phyloP scores from a whole-genome alignment of 2,329 filamentous ascomycete genomes.

The Drechslera avenae region DNA sequence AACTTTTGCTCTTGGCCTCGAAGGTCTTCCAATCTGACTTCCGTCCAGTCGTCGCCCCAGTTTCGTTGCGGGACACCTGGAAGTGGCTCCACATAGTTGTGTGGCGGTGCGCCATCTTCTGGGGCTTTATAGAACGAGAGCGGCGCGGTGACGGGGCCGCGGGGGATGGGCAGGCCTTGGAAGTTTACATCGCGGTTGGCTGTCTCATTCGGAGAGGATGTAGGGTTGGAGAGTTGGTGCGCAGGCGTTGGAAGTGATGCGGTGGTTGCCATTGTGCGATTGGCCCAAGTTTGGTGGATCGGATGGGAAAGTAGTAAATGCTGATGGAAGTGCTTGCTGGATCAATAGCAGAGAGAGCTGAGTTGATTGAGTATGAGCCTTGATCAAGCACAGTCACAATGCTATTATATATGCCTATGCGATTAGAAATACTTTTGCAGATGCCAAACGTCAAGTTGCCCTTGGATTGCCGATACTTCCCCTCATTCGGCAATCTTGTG shows the following conservation, averaged over 20 bases:
- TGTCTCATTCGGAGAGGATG: conserved; percentile 31
- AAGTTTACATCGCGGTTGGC: conserved; percentile 40
- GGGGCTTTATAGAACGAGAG: conserved; percentile 40
- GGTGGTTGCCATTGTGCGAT: conserved; percentile 51
- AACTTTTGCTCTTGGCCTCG: conserved; percentile 71
- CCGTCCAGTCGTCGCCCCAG: conserved; percentile 57
- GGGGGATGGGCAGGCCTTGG: conserved; percentile 37
- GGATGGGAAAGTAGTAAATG: too few species aligned
- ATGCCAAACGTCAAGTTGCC: conserved; percentile 10
- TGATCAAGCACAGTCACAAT: conserved; percentile 3
- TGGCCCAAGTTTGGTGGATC: too few species aligned
- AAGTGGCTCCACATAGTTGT: conserved; percentile 65
- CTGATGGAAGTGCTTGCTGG: neutral
- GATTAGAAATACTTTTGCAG: conserved; percentile 37
- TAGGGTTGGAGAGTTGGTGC: conserved; percentile 45
- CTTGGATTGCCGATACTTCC: conserved; percentile 14
- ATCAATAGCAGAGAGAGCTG: conserved; percentile 10
- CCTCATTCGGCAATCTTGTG: conserved; percentile 26
- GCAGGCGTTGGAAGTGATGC: conserved; percentile 50
- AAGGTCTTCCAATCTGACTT: conserved; percentile 71
- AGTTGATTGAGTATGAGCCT: conserved; percentile 17
- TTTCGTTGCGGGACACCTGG: conserved; percentile 70
- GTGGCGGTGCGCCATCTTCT: conserved; percentile 34
- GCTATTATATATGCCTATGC: conserved; percentile 29
- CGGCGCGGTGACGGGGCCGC: conserved; percentile 32